Evolutionary conservation across 306 rosid genomes (phyloP), one percentile per base, ranked within the genome.

Genomic region (Pachyrhizus erosus): DNA sequence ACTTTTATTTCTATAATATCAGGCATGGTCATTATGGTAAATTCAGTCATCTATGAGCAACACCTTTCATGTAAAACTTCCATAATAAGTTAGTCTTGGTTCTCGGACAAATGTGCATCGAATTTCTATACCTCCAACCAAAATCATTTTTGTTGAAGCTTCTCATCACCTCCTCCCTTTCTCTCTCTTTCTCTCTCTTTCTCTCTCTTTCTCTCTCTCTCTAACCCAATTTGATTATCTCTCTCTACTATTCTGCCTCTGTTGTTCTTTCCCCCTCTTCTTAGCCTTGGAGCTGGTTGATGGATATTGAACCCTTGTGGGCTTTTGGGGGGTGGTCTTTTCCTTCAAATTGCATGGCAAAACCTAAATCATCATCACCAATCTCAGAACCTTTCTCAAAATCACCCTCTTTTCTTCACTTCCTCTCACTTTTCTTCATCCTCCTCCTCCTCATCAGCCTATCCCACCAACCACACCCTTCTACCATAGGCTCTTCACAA

Each of bases 271-370:
- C 34, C 26, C 13, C 64, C 39, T 31, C 75, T 88, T 80, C 87
- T 33, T 85, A 89, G 89, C 87, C 87, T 87, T 89, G 93, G 87
- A 9, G 90, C 91, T 87, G 96, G 99, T 95, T 93, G 88, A 95
- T 95, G 99, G 99, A 93, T 93, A 90, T 95, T 95, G 98, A 95
- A 89, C 90, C 94, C 96, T 91, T 93, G 93, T 93, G 98, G 98
- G 84, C 81, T 88, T 83, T 92, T 89, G 99, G 97, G 99, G 99
- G 99, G 94, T 93, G 94, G 94, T 89, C 82, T 88, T 87, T 92
- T 92, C 73, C 92, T 91, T 89, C 90, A 76, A 92, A 84, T 90
- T 96, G 99, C 93, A 96, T 96, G 99, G 99, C 97, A 76, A 73
- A 88, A 85, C 87, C 90, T 76, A 93, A 91, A 43, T 45, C 76